Percentiles rank a stretch among this genome's conserved stretches.
Evolutionary conservation across 352 stramenopile species (phyloP).

Genomic region (Hyaloperonospora arabidopsidis): DNA sequence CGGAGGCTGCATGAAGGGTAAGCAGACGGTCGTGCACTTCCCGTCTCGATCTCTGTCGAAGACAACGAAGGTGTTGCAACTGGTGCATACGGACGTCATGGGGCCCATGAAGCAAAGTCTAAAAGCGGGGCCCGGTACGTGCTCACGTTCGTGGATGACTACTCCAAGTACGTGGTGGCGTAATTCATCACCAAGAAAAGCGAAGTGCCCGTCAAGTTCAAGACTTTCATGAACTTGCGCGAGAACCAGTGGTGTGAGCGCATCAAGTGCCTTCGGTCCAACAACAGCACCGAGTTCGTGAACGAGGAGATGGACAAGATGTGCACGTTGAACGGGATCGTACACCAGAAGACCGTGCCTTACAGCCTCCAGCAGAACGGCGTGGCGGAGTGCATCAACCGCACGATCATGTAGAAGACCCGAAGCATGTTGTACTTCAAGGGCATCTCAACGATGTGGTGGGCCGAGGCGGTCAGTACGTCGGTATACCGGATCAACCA

Average conservation of each 20-base stretch:
- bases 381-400: too few species aligned
- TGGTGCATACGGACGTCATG: neutral
- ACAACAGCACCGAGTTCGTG: too few species aligned
- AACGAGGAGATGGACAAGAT: too few species aligned
- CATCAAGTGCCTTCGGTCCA: too few species aligned
- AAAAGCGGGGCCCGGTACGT: neutral
- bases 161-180: conserved; percentile 1
- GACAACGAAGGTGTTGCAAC: neutral
- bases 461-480: too few species aligned
- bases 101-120: conserved; percentile 2
- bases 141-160: conserved; percentile 1
- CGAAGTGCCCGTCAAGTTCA: neutral
- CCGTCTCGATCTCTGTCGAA: neutral
- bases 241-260: conserved; percentile 16
- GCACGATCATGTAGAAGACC: too few species aligned
- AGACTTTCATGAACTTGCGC: neutral
- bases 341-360: too few species aligned
- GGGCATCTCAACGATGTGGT: too few species aligned
- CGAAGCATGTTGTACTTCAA: too few species aligned
- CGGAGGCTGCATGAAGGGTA: neutral
- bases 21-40: neutral
- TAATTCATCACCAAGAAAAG: neutral
- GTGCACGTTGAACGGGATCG: too few species aligned
- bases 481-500: too few species aligned
- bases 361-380: too few species aligned